Base-by-base conservation (phyloP, 805 yeast species). In the Kurtzmaniella cleridarum region DNA sequence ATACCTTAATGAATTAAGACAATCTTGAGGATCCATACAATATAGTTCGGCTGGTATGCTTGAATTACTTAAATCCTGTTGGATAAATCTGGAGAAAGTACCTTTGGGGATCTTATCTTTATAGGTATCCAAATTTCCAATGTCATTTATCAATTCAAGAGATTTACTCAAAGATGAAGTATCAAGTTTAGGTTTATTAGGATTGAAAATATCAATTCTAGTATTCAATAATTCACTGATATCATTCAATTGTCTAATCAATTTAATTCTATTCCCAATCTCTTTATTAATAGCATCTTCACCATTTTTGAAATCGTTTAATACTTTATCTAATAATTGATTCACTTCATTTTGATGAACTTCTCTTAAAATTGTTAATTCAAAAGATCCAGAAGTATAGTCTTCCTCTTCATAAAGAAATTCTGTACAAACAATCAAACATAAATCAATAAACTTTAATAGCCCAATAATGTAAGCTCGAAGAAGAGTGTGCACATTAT, bases 391-490 rank as follows among this genome's bases (percentile, higher is more conserved):
- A 1, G 83, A 75, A 40, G 79, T 79, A 26, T 84, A 60, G 58
- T 85, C 95, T 53, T 84, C 93, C 50, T 82, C 93, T 51, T 84
- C 88, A 45, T 75, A 77, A 9, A 83, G 62, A 7, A 78, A 81
- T n/a, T 80, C 81, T 37, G 62, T 62, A 2, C 81, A 78, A 28
- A 80, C 60, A 7, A 59, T 56, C 3, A 73, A 43, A 12, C 69
- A 60, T 11, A 72, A 61, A 15, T 75, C 75, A 14, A 81, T 74
- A 56, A 75, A 73, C 49, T 73, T 75, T 36, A 78, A 59, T 5
- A 80, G 47, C 2, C 81, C 86, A 8, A 76, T 47, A 2, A 76
- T 64, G 39, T 73, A 75, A 11, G 74, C 60, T 32, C 72, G 63
- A 34, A 83, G 60, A 2, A 80, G 76, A 18, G 60, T 62, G 48